These are phyloP conservation scores for Verticillium dahliae DNA, from an alignment of 2,329 filamentous ascomycete genomes.

Conservation along the genomic window DNA sequence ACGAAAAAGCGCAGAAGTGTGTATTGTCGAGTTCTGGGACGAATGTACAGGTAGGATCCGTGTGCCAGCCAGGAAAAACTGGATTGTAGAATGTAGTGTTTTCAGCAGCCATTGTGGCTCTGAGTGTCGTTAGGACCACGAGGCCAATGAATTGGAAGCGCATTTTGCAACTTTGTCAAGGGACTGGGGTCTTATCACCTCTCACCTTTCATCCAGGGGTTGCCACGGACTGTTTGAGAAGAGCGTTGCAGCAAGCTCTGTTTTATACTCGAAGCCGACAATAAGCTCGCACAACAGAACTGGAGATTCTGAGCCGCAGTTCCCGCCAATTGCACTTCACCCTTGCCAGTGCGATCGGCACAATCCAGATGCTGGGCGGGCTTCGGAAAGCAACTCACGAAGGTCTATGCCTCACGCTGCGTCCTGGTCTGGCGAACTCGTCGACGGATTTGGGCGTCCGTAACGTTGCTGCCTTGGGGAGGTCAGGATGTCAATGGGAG, in stretches of 20 bases:
- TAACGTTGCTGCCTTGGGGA: background rate
- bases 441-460: background rate
- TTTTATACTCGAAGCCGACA: background rate
- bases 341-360: too few relatives aligned
- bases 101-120: background rate
- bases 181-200: background rate
- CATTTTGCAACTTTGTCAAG: background rate
- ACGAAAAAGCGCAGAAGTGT: slow-evolving; percentile 45
- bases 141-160: background rate
- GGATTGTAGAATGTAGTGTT: slow-evolving; percentile 31
- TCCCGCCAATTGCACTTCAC: too few relatives aligned
- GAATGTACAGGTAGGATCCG: slow-evolving; percentile 39
- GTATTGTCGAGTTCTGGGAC: slow-evolving; percentile 30
- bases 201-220: background rate
- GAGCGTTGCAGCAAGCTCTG: background rate
- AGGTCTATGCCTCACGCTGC: background rate
- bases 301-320: background rate
- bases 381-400: background rate
- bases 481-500: background rate
- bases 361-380: background rate
- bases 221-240: background rate
- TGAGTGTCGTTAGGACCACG: background rate
- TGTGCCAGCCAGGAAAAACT: slow-evolving; percentile 41
- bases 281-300: background rate
- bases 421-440: background rate